Conservation (phyloP, 129 eudicot genomes). For the Heracleum sosnowskyi region DNA sequence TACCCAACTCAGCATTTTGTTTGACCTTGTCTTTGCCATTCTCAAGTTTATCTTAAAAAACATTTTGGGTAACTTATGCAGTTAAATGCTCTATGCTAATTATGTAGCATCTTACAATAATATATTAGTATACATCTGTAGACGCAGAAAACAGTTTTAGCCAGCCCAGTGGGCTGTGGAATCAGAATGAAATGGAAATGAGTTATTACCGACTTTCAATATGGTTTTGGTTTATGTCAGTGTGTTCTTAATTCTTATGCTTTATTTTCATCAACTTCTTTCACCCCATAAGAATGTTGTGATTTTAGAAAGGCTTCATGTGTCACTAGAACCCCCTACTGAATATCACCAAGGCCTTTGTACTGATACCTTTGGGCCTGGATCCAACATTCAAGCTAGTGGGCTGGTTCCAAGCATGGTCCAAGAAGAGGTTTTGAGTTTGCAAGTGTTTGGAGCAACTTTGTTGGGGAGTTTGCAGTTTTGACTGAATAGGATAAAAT, state of each 20-base stretch:
- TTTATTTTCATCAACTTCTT: not conserved
- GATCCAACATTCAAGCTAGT: not conserved
- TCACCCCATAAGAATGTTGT: not conserved
- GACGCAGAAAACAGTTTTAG: not conserved
- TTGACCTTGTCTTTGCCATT: conserved; percentile 18
- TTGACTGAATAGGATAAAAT: not conserved
- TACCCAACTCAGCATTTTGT: conserved; percentile 93
- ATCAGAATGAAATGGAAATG: not conserved
- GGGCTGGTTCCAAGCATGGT: not conserved
- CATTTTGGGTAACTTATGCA: not conserved
- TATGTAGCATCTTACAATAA: not conserved
- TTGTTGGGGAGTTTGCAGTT: not conserved
- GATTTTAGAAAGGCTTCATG: not conserved
- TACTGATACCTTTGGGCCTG: not conserved
- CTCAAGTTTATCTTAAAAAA: not conserved
- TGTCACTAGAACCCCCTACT: not conserved
- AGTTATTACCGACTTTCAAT: not conserved
- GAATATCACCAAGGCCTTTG: not conserved
- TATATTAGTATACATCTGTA: not conserved
- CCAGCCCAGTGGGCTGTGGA: too few species aligned
- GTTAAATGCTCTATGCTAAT: not conserved
- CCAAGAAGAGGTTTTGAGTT: not conserved
- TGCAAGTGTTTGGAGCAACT: not conserved
- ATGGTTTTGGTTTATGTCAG: not conserved
- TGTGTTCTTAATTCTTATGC: not conserved